Percentiles rank a stretch among this genome's conserved stretches.
phyloP scores from a whole-genome alignment of 768 basidiomycete species.

The Lenzites betulinus region DNA sequence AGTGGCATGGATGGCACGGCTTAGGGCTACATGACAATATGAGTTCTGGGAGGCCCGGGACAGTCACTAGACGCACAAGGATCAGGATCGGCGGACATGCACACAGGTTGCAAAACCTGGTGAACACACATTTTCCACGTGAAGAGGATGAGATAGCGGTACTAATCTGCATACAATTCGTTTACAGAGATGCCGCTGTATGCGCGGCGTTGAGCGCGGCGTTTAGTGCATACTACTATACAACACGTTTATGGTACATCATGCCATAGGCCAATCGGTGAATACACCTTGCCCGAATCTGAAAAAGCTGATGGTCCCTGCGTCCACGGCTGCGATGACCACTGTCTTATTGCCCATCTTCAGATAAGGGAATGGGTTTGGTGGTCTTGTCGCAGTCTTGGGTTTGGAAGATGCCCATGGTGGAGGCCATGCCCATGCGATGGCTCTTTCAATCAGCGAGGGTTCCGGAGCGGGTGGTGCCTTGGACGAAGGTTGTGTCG shows the following conservation, averaged over 20 bases:
- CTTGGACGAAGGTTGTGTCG: background rate
- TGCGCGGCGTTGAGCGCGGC: background rate
- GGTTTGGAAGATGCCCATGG: background rate
- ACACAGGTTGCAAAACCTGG: too few species aligned
- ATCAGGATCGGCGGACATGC: too few species aligned
- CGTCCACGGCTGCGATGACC: conserved; percentile 86
- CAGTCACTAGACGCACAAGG: too few species aligned
- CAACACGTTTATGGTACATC: background rate
- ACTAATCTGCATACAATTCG: too few species aligned
- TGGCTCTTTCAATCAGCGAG: conserved; percentile 16
- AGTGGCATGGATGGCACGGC: too few species aligned
- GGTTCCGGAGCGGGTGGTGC: background rate
- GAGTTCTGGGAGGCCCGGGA: too few species aligned
- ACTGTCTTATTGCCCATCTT: conserved; percentile 84
- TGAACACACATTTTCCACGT: too few species aligned
- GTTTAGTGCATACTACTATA: background rate
- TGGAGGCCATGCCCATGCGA: conserved; percentile 29
- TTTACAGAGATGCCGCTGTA: background rate
- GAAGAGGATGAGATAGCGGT: too few species aligned
- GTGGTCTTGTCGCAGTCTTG: conserved; percentile 40
- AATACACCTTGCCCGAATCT: conserved; percentile 86
- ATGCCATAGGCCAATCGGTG: conserved; percentile 75
- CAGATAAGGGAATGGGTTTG: conserved; percentile 78
- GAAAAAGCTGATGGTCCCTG: conserved; percentile 86
- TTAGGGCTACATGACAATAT: too few species aligned